Base-by-base conservation (phyloP, 2,329 filamentous ascomycete species). In the Emergomyces pasteurianus region DNA sequence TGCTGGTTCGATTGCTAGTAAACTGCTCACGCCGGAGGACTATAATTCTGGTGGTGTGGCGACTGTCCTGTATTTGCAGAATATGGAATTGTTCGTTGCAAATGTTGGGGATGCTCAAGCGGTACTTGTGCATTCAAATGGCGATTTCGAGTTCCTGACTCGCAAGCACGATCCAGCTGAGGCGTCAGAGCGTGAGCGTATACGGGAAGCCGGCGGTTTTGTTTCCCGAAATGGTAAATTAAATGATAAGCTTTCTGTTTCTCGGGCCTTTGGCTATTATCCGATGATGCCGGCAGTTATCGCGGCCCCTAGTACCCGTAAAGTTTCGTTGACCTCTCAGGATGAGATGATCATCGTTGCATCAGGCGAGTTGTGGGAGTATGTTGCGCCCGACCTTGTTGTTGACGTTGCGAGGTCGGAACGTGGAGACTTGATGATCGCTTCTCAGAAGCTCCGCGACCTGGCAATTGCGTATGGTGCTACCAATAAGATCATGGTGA, bases 31-130 rank as follows among this genome's bases (percentile, higher is more conserved):
- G 59, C 89, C 92, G 62, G 91, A 96, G 66, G 94, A 99, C 71
- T 81, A 96, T 52, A 87, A 87, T 65, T 92, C 91, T 18, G 94
- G 94, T 47, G 90, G 90, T 62, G 91, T 96, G 53, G 94, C 92
- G 1, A 96, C 94, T 0, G 88, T 97, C 2, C 81, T 94, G 58
- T 99, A 96, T 69, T 78, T 99, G 38, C 88, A 92, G 67, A 87
- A 89, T 66, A 92, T 90, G 74, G 90, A 97, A 67, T 81, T 99
- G 2, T 96, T 89, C 70, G 87, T 97, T 59, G 94, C 92, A 64
- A 99, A 99, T 68, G 89, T 99, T 26, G 94, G 94, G 58, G 91
- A 99, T 74, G 90, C 89, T 5, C 91, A 97, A 74, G 92, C 92
- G n/a, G 88, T 99, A 75, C 81, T 97, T 23, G 94, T 99, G 64